Evolutionary conservation across 805 yeast species (phyloP).

Genomic region (Lipomyces anomalus): DNA sequence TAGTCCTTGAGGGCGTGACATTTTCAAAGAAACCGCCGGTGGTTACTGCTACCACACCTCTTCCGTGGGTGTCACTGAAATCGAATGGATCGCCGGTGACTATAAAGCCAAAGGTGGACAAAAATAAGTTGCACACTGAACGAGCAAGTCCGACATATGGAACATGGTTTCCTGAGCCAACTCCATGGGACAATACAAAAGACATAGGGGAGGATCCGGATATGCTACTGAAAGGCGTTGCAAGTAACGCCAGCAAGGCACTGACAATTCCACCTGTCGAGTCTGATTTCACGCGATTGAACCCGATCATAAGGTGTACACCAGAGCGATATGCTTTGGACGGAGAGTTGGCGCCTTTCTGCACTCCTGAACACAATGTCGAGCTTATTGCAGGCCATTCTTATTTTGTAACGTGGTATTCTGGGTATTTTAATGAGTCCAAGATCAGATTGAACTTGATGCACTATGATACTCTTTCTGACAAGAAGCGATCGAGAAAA

Average conservation of each 20-base stretch:
- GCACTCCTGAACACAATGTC: conserved; percentile 65
- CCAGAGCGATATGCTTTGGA: conserved; percentile 61
- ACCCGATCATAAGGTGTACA: conserved; percentile 79
- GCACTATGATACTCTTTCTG: conserved; percentile 22
- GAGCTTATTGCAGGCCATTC: conserved; percentile 54
- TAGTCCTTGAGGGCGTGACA: conserved; percentile 58
- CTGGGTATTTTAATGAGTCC: conserved; percentile 49
- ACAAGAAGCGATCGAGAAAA: conserved; percentile 2
- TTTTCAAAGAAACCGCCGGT: conserved; percentile 47
- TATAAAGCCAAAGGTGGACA: conserved; percentile 59
- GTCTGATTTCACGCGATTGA: conserved; percentile 44
- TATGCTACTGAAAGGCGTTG: not conserved
- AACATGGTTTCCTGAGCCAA: conserved; percentile 56
- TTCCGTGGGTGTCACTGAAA: conserved; percentile 75
- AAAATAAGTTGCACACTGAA: conserved; percentile 57
- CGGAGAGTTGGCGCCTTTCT: conserved; percentile 67
- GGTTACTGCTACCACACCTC: conserved; percentile 47
- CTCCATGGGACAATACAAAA: conserved; percentile 35
- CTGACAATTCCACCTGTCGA: not conserved
- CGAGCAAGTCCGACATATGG: conserved; percentile 66
- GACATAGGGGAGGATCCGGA: not conserved
- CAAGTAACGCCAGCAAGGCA: not conserved
- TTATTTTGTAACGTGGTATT: conserved; percentile 78
- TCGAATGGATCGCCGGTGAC: conserved; percentile 78
- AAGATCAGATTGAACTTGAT: conserved; percentile 27